Percentiles rank a stretch among this genome's conserved stretches.
Evolutionary conservation across 2,329 filamentous ascomycete species (phyloP).

Genomic region (Cordyceps fumosorosea): DNA sequence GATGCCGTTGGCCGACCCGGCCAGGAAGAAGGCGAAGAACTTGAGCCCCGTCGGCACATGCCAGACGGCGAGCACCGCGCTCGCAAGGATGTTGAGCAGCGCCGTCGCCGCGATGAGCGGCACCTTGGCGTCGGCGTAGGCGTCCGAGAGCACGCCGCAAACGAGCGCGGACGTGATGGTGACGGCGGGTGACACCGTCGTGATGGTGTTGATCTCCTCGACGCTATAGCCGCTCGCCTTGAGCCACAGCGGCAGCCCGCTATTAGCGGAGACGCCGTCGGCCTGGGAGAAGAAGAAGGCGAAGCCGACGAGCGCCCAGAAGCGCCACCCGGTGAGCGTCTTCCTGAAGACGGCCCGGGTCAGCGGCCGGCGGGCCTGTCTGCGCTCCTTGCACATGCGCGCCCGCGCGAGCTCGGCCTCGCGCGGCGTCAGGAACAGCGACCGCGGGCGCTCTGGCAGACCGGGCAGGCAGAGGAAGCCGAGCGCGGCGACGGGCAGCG

Average conservation of each 20-base stretch:
- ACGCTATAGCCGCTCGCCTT: conserved; percentile 27
- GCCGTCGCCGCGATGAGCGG: conserved; percentile 21
- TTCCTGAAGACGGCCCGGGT: conserved; percentile 19
- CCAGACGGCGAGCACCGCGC: conserved; percentile 27
- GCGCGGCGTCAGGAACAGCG: conserved; percentile 21
- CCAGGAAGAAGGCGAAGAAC: conserved; percentile 29
- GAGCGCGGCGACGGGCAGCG: conserved; percentile 24
- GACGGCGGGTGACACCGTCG: conserved; percentile 32
- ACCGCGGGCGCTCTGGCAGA: conserved; percentile 22
- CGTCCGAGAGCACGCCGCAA: conserved; percentile 50
- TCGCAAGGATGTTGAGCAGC: conserved; percentile 17
- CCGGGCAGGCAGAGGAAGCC: conserved; percentile 29
- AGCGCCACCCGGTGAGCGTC: conserved; percentile 25
- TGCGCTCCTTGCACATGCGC: conserved; percentile 24
- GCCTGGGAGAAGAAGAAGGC: conserved; percentile 25
- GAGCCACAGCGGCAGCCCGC: conserved; percentile 27
- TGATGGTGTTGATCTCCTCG: conserved; percentile 44
- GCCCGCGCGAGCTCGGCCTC: conserved; percentile 24
- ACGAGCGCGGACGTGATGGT: conserved; percentile 42
- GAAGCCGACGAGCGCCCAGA: conserved; percentile 24
- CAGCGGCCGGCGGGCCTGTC: conserved; percentile 23
- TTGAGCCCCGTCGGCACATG: conserved; percentile 29
- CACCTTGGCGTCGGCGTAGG: conserved; percentile 35
- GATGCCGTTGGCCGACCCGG: conserved; percentile 24
- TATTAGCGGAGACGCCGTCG: conserved; percentile 27